Evolutionary conservation across 1,284 basidiomycete genomes (phyloP).

Genomic region (Marasmius tenuissimus): DNA sequence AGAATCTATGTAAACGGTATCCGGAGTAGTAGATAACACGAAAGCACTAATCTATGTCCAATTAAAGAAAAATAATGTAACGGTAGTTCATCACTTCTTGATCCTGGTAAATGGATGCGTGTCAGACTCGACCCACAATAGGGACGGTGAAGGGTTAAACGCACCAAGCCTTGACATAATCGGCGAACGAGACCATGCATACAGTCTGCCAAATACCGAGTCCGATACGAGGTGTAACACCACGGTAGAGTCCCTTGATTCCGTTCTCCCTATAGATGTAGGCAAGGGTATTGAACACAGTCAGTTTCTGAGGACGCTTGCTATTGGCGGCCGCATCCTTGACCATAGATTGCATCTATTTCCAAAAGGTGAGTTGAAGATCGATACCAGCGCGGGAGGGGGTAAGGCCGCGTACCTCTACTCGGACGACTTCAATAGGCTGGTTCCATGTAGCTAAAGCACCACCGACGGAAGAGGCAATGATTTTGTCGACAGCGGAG

Average conservation of each 20-base stretch:
- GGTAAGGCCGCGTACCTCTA: conserved; percentile 59
- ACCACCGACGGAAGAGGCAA: conserved; percentile 90
- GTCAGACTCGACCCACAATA: not conserved
- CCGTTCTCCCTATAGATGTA: conserved; percentile 98
- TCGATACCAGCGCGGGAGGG: not conserved
- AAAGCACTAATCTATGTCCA: not conserved
- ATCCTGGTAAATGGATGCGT: not conserved
- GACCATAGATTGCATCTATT: conserved; percentile 97
- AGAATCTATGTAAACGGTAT: not conserved
- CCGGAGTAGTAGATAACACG: not conserved
- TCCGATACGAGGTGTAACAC: conserved; percentile 95
- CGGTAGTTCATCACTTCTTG: not conserved
- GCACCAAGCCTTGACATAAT: conserved; percentile 86
- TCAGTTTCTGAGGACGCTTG: conserved; percentile 88
- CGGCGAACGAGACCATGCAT: conserved; percentile 98
- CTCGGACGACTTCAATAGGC: conserved; percentile 95
- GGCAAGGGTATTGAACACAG: conserved; percentile 85
- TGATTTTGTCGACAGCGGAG: conserved; percentile 82
- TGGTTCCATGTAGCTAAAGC: conserved; percentile 99
- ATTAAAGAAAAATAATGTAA: not conserved
- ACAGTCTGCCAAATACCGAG: conserved; percentile 97
- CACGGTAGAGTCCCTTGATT: conserved; percentile 95
- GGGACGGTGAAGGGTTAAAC: conserved; percentile 15
- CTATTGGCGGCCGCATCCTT: conserved; percentile 71
- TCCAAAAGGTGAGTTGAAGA: conserved; percentile 10